Evolutionary conservation across 2,329 filamentous ascomycete genomes (phyloP), one percentile per base, ranked within the genome.

Genomic region (Colletotrichum gigasporum): DNA sequence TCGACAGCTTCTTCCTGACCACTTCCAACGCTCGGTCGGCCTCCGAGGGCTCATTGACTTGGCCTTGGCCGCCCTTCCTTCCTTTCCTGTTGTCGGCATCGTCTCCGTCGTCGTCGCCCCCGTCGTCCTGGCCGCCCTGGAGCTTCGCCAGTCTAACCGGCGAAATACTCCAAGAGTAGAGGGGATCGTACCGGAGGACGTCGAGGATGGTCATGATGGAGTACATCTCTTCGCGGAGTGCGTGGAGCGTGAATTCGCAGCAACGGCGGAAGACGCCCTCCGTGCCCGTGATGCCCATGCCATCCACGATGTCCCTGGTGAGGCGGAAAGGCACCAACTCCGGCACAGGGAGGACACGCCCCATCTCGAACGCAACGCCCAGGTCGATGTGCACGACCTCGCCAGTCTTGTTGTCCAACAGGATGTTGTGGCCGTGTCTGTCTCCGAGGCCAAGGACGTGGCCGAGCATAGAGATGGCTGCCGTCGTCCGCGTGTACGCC

Each of bases 181-280:
- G 81, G 1, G 96, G 96, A 82, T 99, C 96, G 78, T 97, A 98
- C n/a, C 96, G 91, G 63, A 99, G 82, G 20, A 99, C 96, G 73
- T 99, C 96, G 18, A 99, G 87, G 55, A 99, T 94, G 0, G 96
- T 98, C 94, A 97, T 98, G 80, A 99, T 99, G 44, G 91, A 94
- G 75, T 97, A 96, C 11, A 92, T 92, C 75, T 99, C 96, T 71
- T 97, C 92, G n/a, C 96, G 90, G 34, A 99, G 82, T 2, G 96
- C 94, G 67, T 97, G 94, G 30, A 99, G 87, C 0, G 94, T 98
- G 75, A 98, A 98, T 75, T 99, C 96, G 76, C 96, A 99, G 78
- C 95, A 98, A n/a, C 96, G 89, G 7, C 96, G 88, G 81, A 98
- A 99, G 0, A 98, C 94, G 3, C 96, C 96, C 76, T 99, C 96